Evolutionary conservation across 2,329 filamentous ascomycete genomes (phyloP), one percentile per base, ranked within the genome.

Genomic region (Anisogramma anomala): DNA sequence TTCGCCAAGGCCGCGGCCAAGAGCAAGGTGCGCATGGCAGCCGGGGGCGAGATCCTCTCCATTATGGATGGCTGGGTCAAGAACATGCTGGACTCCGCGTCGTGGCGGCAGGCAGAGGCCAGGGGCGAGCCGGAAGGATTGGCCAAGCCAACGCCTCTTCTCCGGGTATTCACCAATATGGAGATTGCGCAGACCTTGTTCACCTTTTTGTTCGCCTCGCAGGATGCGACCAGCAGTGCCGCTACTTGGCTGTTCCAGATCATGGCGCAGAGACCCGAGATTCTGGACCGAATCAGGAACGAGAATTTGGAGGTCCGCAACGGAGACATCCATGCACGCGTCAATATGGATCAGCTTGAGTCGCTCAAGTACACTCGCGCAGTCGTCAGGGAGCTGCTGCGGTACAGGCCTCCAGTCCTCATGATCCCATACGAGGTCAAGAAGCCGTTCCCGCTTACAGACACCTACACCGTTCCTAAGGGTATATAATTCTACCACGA

Each of bases 371-470:
- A 93, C 63, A 96, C 91, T 32, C 83, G 86, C 45, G 89, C 87
- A 30, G 85, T 94, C 32, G 84, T 96, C 50, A 86, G 84, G 53
- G 87, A 94, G 67, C 81, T 86, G 44, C 76, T 94, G 50, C 84
- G 91, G 57, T 96, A 93, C 71, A 84, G 89, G 42, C 91, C 91
- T 49, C 91, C 91, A 42, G 91, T 98, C 55, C 74, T 95, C 62
- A 94, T 98, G 86, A 85, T 95, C 37, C 91, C 91, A 25, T 96
- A 96, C 63, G 62, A 88, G 48, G 85, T 80, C 50, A 96, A 96
- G 80, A 94, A 94, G 71, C 68, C 84, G 42, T 98, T 96, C 73
- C 88, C 88, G 37, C 82, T 98, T 53, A 86, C 83, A 19, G 76
- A 82, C 26, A 73, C 70, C 26, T 95, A 96, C 65, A 94, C 87